phyloP scores from a whole-genome alignment of 1,284 basidiomycete genomes.

The Cutaneotrichosporon sp. region DNA sequence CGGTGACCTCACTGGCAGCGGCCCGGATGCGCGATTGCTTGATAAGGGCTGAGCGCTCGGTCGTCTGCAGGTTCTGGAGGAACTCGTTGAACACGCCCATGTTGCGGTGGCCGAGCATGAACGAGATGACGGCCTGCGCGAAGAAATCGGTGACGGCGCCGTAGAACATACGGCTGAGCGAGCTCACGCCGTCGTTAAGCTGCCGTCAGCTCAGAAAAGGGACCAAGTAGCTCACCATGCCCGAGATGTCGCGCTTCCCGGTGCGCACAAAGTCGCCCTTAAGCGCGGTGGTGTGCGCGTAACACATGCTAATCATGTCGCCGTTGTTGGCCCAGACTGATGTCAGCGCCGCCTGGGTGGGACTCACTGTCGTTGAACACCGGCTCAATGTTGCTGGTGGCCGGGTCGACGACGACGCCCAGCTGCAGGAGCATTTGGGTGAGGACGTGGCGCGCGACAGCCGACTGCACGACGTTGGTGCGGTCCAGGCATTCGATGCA shows the following conservation, averaged over 20 bases:
- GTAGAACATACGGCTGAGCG: slow-evolving; percentile 68
- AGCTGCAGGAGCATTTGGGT: slow-evolving; percentile 78
- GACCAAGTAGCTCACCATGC: slow-evolving; percentile 63
- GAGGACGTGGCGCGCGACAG: slow-evolving; percentile 80
- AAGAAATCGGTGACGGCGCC: slow-evolving; percentile 86
- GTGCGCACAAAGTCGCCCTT: slow-evolving; percentile 97
- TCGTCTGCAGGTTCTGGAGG: slow-evolving; percentile 76
- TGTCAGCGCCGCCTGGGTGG: slow-evolving; percentile 8
- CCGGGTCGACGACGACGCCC: slow-evolving; percentile 52
- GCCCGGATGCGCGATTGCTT: slow-evolving; percentile 82
- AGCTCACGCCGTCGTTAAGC: slow-evolving; percentile 83
- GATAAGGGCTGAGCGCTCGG: slow-evolving; percentile 85
- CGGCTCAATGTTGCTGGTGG: slow-evolving; percentile 62
- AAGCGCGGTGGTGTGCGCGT: slow-evolving; percentile 61
- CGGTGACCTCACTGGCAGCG: slow-evolving; percentile 67
- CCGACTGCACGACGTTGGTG: slow-evolving; percentile 89
- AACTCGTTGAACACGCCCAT: slow-evolving; percentile 88
- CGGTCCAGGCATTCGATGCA: slow-evolving; percentile 90
- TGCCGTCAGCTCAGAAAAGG: slow-evolving; percentile 10
- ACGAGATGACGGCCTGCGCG: slow-evolving; percentile 90
- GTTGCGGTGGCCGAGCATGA: slow-evolving; percentile 79
- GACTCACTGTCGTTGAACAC: slow-evolving; percentile 80
- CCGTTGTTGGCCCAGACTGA: slow-evolving; percentile 75
- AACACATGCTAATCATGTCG: slow-evolving; percentile 55
- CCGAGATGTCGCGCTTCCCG: slow-evolving; percentile 86